Conservation (phyloP, 2,329 filamentous ascomycete genomes). For the Diaporthe amygdali region DNA sequence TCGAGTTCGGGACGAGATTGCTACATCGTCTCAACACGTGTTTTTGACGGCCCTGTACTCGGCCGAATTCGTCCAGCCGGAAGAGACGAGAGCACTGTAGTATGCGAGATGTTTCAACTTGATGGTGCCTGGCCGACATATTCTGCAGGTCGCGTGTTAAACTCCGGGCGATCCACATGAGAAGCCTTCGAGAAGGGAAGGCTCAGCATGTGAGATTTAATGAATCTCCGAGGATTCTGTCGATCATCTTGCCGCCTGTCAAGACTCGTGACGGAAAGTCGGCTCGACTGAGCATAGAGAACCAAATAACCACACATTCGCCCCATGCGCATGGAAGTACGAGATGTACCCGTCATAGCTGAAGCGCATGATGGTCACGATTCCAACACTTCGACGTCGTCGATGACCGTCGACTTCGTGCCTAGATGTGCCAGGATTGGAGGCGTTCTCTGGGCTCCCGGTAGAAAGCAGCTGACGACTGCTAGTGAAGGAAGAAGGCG, state of each 20-base stretch:
- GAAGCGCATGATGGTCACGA: neutral
- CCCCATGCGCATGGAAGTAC: neutral
- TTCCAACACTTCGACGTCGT: neutral
- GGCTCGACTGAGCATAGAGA: neutral
- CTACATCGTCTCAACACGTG: neutral
- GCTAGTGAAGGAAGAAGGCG: neutral
- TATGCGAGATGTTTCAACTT: conserved; percentile 13
- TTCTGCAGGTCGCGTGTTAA: neutral
- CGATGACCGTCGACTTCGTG: neutral
- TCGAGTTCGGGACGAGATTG: neutral
- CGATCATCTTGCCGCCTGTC: neutral
- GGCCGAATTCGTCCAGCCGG: conserved; percentile 3
- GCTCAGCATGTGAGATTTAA: neutral
- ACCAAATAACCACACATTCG: neutral
- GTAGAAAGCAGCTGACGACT: conserved; percentile 2
- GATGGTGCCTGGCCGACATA: neutral
- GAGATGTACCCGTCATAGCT: conserved; percentile 4
- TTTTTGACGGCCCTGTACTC: neutral
- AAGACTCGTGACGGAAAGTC: neutral
- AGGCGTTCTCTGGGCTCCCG: conserved; percentile 2
- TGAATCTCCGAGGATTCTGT: neutral
- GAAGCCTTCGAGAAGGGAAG: neutral
- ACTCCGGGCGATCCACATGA: neutral
- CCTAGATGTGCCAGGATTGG: neutral
- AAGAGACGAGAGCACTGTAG: neutral